Conservation (phyloP, 1,284 basidiomycete genomes). For the Ganoderma lingzhi region DNA sequence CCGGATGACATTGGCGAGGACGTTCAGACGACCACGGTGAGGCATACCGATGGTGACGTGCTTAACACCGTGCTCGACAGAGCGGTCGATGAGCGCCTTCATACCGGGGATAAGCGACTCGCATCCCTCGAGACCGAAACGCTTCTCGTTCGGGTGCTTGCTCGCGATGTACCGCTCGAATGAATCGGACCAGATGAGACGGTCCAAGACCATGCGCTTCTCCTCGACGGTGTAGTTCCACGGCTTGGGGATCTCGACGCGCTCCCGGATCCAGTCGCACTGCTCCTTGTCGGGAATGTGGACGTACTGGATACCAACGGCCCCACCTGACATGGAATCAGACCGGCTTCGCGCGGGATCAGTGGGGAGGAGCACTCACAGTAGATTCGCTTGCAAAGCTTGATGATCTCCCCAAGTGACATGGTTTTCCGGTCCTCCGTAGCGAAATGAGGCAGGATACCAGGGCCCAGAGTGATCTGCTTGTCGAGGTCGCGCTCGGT, state of each 20-base stretch:
- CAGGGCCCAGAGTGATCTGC: slow-evolving; percentile 93
- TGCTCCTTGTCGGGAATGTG: slow-evolving; percentile 99
- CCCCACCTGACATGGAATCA: slow-evolving; percentile 67
- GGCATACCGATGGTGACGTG: slow-evolving; percentile 99
- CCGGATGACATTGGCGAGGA: slow-evolving; percentile 97
- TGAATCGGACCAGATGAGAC: slow-evolving; percentile 99
- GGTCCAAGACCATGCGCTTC: slow-evolving; percentile 98
- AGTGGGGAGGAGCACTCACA: slow-evolving; percentile 61
- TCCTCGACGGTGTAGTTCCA: slow-evolving; percentile 99
- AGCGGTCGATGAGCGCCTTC: slow-evolving; percentile 98
- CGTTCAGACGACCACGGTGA: slow-evolving; percentile 97
- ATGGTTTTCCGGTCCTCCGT: slow-evolving; percentile 87
- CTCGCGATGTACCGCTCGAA: slow-evolving; percentile 99
- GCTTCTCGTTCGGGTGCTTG: slow-evolving; percentile 99
- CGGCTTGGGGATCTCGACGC: slow-evolving; percentile 96
- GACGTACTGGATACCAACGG: slow-evolving; percentile 96
- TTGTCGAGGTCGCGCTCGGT: slow-evolving; percentile 93
- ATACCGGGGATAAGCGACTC: slow-evolving; percentile 98
- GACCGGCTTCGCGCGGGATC: background rate
- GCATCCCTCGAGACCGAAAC: slow-evolving; percentile 98
- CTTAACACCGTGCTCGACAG: slow-evolving; percentile 96
- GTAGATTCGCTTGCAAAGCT: slow-evolving; percentile 93
- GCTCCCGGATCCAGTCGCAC: slow-evolving; percentile 99
- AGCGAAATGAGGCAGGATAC: slow-evolving; percentile 95
- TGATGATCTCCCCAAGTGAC: slow-evolving; percentile 93